phyloP scores from a whole-genome alignment of 805 yeast species.

The Candida silvicultrix region DNA sequence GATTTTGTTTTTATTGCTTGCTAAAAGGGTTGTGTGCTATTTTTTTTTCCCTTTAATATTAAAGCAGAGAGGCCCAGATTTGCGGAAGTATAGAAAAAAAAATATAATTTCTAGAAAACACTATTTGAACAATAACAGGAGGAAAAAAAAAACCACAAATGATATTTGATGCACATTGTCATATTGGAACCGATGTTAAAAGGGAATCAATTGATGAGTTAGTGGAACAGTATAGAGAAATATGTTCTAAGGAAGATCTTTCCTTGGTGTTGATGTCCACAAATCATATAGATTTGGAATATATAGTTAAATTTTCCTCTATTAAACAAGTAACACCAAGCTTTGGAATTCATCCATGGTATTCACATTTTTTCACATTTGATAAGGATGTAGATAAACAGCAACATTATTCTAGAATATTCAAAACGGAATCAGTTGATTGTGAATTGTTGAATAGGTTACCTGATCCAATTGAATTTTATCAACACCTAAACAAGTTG shows the following conservation, averaged over 20 bases:
- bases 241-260: slow-evolving; percentile 1
- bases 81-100: background rate
- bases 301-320: slow-evolving; percentile 18
- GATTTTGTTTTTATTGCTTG: background rate
- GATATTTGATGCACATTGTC: slow-evolving; percentile 32
- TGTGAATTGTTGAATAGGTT: slow-evolving; percentile 36
- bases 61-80: background rate
- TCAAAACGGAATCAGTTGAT: slow-evolving; percentile 29
- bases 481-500: slow-evolving; percentile 22
- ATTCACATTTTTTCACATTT: slow-evolving; percentile 51
- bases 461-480: slow-evolving; percentile 56
- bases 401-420: slow-evolving; percentile 51
- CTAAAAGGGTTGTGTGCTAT: background rate
- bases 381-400: slow-evolving; percentile 25
- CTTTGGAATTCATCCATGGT: slow-evolving; percentile 93
- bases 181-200: slow-evolving; percentile 15
- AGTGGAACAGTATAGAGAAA: slow-evolving; percentile 1
- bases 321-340: slow-evolving; percentile 32
- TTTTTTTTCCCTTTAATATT: too few species aligned
- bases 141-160: background rate
- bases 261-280: slow-evolving; percentile 40
- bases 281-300: slow-evolving; percentile 30
- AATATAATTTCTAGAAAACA: background rate
- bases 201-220: background rate
- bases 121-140: background rate